These are phyloP conservation scores for Akanthomyces uredinophilus DNA, from an alignment of 2,329 filamentous ascomycete species.

Conservation along the genomic window DNA sequence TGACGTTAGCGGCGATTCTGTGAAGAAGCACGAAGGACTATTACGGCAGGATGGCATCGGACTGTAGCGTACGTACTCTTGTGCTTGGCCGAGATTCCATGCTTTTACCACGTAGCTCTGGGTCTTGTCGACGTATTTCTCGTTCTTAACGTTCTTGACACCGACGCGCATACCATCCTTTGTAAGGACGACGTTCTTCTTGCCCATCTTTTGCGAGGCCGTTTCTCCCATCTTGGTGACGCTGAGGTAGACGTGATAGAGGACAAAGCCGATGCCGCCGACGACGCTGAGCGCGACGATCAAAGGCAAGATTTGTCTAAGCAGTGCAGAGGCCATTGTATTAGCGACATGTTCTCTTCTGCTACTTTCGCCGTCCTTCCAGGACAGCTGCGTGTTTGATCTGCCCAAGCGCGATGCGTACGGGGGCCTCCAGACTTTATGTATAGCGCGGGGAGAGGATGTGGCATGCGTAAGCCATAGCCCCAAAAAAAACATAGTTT, in stretches of 20 bases:
- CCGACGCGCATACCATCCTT: slow-evolving; percentile 70
- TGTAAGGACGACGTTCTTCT: slow-evolving; percentile 69
- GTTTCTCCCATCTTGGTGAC: slow-evolving; percentile 59
- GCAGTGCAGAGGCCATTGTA: not conserved
- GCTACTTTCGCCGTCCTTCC: not conserved
- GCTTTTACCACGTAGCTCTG: slow-evolving; percentile 64
- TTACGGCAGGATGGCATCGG: slow-evolving; percentile 17
- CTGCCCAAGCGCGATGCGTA: not conserved
- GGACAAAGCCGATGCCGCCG: slow-evolving; percentile 55
- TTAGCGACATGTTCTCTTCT: not conserved
- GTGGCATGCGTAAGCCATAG: not conserved
- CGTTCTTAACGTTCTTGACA: slow-evolving; percentile 61
- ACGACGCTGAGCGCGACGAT: slow-evolving; percentile 57
- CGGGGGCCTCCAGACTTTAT: not conserved
- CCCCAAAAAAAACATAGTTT: not conserved
- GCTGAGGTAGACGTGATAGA: slow-evolving; percentile 68
- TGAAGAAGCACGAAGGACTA: not conserved
- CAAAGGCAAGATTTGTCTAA: slow-evolving; percentile 52
- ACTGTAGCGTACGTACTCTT: slow-evolving; percentile 20
- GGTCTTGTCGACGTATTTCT: slow-evolving; percentile 68
- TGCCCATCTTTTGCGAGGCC: slow-evolving; percentile 65
- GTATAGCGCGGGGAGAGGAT: not conserved
- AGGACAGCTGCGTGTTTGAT: not conserved
- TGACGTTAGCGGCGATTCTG: not conserved
- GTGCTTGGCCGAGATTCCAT: slow-evolving; percentile 51